Conservation (phyloP, 2,329 filamentous ascomycete species). For the Neonectria coccinea region DNA sequence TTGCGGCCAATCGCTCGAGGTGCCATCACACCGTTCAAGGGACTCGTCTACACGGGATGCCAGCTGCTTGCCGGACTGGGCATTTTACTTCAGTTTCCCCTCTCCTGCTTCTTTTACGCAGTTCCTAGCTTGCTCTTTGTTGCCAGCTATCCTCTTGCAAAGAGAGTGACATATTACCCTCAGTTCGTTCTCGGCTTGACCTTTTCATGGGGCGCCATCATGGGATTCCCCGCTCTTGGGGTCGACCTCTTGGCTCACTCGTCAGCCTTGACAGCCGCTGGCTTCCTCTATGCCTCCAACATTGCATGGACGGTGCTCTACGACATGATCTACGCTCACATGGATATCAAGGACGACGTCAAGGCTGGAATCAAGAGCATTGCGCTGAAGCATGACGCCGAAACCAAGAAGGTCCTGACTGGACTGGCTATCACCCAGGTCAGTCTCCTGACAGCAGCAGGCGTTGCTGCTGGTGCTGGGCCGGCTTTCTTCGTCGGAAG, state of each 20-base stretch:
- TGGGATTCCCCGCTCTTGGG: constrained; percentile 88
- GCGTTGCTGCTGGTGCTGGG: constrained; percentile 73
- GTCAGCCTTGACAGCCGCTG: constrained; percentile 73
- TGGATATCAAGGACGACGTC: constrained; percentile 87
- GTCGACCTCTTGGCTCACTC: constrained; percentile 76
- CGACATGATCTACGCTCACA: constrained; percentile 94
- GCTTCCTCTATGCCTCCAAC: constrained; percentile 80
- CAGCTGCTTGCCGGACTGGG: constrained; percentile 81
- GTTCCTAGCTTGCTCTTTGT: constrained; percentile 81
- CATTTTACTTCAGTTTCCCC: constrained; percentile 81
- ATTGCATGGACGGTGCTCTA: constrained; percentile 89
- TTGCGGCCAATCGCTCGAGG: constrained; percentile 84
- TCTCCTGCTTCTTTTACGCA: constrained; percentile 79
- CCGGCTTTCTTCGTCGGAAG: constrained; percentile 76
- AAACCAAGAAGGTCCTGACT: constrained; percentile 81
- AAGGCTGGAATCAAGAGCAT: constrained; percentile 92
- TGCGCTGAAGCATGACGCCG: constrained; percentile 79
- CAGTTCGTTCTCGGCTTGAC: constrained; percentile 85
- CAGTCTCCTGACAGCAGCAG: constrained; percentile 76
- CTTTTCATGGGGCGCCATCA: constrained; percentile 89
- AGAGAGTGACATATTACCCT: constrained; percentile 88
- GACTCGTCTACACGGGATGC: constrained; percentile 77
- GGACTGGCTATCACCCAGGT: constrained; percentile 78
- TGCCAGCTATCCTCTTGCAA: constrained; percentile 82
- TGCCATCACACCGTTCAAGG: constrained; percentile 79